These are phyloP conservation scores for Sodiomyces alkalinus DNA, from an alignment of 2,329 filamentous ascomycete species.

Conservation along the genomic window DNA sequence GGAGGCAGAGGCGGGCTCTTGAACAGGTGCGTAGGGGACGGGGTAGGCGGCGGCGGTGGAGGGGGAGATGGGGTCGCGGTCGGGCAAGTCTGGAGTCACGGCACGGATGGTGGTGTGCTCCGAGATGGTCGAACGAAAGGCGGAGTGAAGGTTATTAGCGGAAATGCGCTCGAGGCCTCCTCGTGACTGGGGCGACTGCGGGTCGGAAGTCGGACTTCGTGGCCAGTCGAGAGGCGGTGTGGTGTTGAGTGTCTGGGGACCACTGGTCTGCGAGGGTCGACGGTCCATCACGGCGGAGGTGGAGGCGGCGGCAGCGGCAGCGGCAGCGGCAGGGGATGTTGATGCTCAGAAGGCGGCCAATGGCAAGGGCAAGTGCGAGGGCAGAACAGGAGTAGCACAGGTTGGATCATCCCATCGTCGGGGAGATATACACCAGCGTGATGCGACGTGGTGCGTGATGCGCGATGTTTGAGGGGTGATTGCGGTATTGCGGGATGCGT, in stretches of 20 bases:
- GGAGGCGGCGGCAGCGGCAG: too few relatives aligned
- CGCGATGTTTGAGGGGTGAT: too few relatives aligned
- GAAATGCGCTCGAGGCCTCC: slow-evolving; percentile 20
- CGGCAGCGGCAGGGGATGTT: too few relatives aligned
- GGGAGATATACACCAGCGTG: too few relatives aligned
- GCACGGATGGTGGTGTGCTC: slow-evolving; percentile 38
- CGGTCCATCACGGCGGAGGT: too few relatives aligned
- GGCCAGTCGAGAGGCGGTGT: slow-evolving; percentile 19
- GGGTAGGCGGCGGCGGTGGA: slow-evolving; percentile 2
- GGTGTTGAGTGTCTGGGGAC: slow-evolving; percentile 13
- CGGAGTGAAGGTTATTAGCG: slow-evolving; percentile 18
- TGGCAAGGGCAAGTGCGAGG: too few relatives aligned
- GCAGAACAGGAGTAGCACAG: too few relatives aligned
- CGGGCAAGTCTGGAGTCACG: slow-evolving; percentile 47
- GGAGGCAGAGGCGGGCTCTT: slow-evolving; percentile 3
- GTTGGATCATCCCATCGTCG: too few relatives aligned
- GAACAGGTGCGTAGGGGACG: slow-evolving; percentile 4
- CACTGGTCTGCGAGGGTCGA: slow-evolving; percentile 20
- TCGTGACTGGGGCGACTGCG: slow-evolving; percentile 7
- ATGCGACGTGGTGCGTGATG: too few relatives aligned
- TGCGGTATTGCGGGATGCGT: too few relatives aligned
- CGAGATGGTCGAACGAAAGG: slow-evolving; percentile 15
- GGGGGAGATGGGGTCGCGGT: slow-evolving; percentile 8
- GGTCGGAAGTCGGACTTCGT: slow-evolving; percentile 14
- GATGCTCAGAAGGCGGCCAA: slow-evolving; percentile 25